Percentiles rank a stretch among this genome's conserved stretches.
These are phyloP conservation scores for Hypoxylon trugodes DNA, from an alignment of 495 filamentous ascomycete genomes.

Conservation along the genomic window DNA sequence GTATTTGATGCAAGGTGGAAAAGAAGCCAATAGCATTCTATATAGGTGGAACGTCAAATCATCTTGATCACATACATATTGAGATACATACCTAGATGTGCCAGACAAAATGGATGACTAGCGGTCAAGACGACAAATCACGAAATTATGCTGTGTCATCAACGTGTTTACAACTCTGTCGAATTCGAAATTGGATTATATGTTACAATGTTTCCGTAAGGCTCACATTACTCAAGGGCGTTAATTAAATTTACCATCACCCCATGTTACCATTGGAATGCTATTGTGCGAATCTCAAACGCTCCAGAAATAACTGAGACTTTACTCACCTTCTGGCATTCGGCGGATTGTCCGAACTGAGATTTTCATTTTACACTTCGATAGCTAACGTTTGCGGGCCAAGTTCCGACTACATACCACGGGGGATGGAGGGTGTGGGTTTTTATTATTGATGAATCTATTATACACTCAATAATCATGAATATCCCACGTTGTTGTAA, in stretches of 20 bases:
- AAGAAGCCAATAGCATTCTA: too few relatives aligned
- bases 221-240: not conserved
- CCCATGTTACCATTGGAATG: slow-evolving; percentile 24
- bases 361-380: not conserved
- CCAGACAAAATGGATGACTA: too few relatives aligned
- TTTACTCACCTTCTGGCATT: slow-evolving; percentile 6
- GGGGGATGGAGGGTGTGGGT: too few relatives aligned
- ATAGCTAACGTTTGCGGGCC: slow-evolving; percentile 4
- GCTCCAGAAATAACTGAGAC: slow-evolving; percentile 7
- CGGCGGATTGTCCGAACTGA: not conserved
- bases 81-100: too few relatives aligned
- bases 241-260: not conserved
- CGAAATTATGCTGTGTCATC: too few relatives aligned
- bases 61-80: too few relatives aligned
- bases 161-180: too few relatives aligned
- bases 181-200: slow-evolving; percentile 7
- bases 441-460: not conserved
- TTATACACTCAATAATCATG: too few relatives aligned
- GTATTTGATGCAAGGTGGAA: not conserved
- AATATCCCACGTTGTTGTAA: too few relatives aligned
- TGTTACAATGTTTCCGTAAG: not conserved
- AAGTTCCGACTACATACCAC: too few relatives aligned
- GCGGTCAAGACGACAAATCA: too few relatives aligned
- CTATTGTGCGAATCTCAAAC: not conserved
- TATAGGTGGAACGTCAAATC: too few relatives aligned